Base-by-base conservation (phyloP, 768 basidiomycete genomes). In the Tylopilus plumbeoviolaceoides region DNA sequence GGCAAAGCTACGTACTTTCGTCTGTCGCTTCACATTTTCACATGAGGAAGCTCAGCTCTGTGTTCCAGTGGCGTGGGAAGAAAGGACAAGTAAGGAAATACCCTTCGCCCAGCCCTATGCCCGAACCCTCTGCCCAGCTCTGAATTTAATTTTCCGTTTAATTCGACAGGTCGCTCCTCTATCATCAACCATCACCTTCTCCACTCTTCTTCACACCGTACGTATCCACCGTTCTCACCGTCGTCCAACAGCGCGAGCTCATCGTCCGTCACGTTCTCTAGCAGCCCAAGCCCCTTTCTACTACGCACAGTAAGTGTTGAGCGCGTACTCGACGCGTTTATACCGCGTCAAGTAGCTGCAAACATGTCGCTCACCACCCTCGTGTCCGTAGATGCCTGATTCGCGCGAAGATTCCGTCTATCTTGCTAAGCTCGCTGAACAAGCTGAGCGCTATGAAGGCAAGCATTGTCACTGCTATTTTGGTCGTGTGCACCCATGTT, bases 371-470 rank as follows among this genome's bases (percentile, higher is more conserved):
- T 67, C 27, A 67, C 44, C 23, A 27, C 44, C 47, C 35, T 42
- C 48, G 39, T 17, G 12, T 27, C 55, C 47, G 14, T 45, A 89
- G 87, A 90, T 90, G 89, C 72, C 85, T 70, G 86, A 87, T 69
- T 62, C 67, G 44, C 91, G 93, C 70, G 93, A 95, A 84, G 91
- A 95, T 75, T 92, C 89, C 66, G 95, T 98, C 76, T 98, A 98
- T 83, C 94, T 97, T 76, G 95, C 95, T 79, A 98, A 98, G 91
- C 93, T 98, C 80, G 92, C 93, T 72, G 94, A 98, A 81, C 94
- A 98, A 80, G 95, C 95, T 66, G 95, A 98, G 83, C 95, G 95
- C 47, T 98, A 98, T 72, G 95, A 98, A 80, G 95, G 95, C 88
- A 41, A 46, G 77, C 68, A 75, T 69, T 30, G 3, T 44, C 25